Conservation (phyloP, 148 eudicot species). For the Vaccinium darrowii region DNA sequence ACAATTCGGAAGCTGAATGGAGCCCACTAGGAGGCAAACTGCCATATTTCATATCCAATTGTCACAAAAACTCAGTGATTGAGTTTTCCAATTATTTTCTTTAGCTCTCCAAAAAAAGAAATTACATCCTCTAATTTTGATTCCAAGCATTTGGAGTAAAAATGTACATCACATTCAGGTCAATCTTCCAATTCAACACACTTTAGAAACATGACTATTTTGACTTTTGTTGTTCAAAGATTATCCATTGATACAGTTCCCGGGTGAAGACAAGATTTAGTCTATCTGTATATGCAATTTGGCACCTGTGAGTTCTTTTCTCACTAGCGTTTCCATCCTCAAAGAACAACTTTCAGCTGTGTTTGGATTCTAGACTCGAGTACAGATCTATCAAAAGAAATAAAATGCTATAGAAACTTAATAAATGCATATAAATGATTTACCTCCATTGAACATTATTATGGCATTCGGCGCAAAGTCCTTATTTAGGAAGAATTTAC, state of each 20-base stretch:
- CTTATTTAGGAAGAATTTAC: too few species aligned
- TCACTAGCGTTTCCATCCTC: neutral
- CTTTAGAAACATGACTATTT: neutral
- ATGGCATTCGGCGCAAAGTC: too few species aligned
- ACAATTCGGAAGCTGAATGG: neutral
- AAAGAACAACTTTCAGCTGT: neutral
- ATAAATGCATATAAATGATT: neutral
- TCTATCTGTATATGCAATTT: neutral
- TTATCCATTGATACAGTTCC: neutral
- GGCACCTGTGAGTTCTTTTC: conserved; percentile 3
- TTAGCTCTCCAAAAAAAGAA: neutral
- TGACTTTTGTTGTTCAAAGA: neutral
- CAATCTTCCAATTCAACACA: neutral
- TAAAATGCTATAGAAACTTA: neutral
- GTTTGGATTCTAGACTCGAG: neutral
- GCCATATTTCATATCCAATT: neutral
- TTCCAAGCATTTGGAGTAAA: neutral
- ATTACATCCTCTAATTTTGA: neutral
- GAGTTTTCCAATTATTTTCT: neutral
- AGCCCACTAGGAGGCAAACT: neutral
- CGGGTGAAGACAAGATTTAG: neutral
- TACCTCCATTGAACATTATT: too few species aligned
- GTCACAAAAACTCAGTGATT: neutral
- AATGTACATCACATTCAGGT: neutral
- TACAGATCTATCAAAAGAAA: neutral